These are phyloP conservation scores for Neurospora sublineolata DNA, from an alignment of 495 filamentous ascomycete genomes.

Conservation along the genomic window DNA sequence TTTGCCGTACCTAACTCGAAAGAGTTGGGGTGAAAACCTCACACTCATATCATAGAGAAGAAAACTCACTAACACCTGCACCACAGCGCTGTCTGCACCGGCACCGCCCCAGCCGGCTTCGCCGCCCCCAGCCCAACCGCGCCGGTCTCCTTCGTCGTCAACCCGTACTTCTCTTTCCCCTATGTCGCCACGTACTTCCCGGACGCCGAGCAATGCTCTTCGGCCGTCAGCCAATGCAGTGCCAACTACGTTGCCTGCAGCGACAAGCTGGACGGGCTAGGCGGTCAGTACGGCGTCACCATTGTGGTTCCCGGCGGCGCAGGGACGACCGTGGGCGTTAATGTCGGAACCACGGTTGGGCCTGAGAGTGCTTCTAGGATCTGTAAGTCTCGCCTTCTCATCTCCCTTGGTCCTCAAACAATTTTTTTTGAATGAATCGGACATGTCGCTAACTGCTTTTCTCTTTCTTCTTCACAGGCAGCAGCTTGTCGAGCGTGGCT, in stretches of 20 bases:
- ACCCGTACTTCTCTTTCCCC: constrained; percentile 54
- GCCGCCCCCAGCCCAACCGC: constrained; percentile 31
- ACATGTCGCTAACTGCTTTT: neutral
- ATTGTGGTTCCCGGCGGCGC: constrained; percentile 47
- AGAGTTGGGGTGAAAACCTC: neutral
- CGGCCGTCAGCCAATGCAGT: constrained; percentile 54
- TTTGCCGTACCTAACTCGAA: too few relatives aligned
- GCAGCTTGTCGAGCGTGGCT: constrained; percentile 18
- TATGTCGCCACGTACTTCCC: constrained; percentile 55
- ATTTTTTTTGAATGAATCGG: neutral
- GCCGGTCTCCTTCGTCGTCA: constrained; percentile 34
- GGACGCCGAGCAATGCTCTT: constrained; percentile 50
- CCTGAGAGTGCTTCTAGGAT: constrained; percentile 46
- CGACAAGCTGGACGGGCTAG: constrained; percentile 41
- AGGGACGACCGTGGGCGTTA: constrained; percentile 38
- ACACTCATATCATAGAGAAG: neutral
- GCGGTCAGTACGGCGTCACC: constrained; percentile 46
- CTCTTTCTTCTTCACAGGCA: constrained; percentile 7
- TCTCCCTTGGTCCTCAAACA: neutral
- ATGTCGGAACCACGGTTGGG: constrained; percentile 19
- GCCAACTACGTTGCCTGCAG: constrained; percentile 54
- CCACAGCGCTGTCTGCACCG: constrained; percentile 33
- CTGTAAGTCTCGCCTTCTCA: constrained; percentile 33
- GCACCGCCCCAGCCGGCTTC: constrained; percentile 34
- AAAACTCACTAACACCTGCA: neutral